Base-by-base conservation (phyloP, 2,329 filamentous ascomycete genomes). In the Botrytis squamosa region DNA sequence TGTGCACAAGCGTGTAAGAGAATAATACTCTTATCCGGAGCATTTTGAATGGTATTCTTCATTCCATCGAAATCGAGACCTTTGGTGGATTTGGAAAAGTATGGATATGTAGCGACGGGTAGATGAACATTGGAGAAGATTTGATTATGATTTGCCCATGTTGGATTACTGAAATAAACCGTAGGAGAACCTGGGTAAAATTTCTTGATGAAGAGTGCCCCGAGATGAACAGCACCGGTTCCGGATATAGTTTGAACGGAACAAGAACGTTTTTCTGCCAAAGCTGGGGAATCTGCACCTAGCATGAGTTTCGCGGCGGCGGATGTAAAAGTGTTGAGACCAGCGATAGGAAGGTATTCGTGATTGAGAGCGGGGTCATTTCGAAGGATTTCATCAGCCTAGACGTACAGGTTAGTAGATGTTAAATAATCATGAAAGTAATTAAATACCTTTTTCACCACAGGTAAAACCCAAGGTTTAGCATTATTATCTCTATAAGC, bases 101-200 rank as follows among this genome's bases (percentile, higher is more conserved):
- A 99, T 68, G 95, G 96, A 85, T 99, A 99, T 77, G 89, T 89
- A 78, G 91, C 91, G 79, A 94, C 89, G 49, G 89, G 85, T 44
- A 98, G 86, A 79, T 89, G 88, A 81, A 98, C 94, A 82, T 98
- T 98, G 84, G 87, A 89, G 86, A 99, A 97, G 87, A 99, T 98
- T 84, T 98, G 96, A 86, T 97, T 91, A 90, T 99, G 96, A 86
- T 99, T 99, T 78, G 93, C 94, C 96, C 96, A 99, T 75, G 96
- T 99, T 71, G 96, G 96, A 83, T 92, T 93, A 80, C 94, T 97
- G 83, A 98, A 87, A 88, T 97, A 98, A 84, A 97, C 89, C 74
- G 91, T 89, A 78, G 89, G 91, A 84, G 88, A 89, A 81, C 88
- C 87, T 81, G 87, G 86, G 88, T 93, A 97, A 89, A 98, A 99